Conservation (phyloP, 345 rosid genomes). For the Punica granatum region DNA sequence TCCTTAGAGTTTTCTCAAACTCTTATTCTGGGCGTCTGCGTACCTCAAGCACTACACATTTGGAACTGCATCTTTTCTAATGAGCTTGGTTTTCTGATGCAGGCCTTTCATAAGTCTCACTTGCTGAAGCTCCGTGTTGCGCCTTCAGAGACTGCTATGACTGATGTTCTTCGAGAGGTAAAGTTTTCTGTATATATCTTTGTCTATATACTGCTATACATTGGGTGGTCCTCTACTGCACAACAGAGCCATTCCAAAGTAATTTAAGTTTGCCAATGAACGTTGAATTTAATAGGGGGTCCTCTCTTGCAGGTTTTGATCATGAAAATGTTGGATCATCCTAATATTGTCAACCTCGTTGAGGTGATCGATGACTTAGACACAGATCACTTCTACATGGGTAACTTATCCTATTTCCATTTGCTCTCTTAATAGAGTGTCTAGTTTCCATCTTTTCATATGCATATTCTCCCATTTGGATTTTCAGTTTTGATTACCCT, state of each 20-base stretch:
- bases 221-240: too few relatives aligned
- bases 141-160: constrained; percentile 99
- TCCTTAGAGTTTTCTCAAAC: neutral
- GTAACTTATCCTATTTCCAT: constrained; percentile 30
- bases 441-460: neutral
- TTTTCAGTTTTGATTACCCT: neutral
- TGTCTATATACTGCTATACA: neutral
- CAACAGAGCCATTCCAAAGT: too few relatives aligned
- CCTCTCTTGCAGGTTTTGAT: constrained; percentile 56
- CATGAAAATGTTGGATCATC: constrained; percentile 93
- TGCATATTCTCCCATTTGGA: neutral
- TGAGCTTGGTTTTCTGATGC: constrained; percentile 16
- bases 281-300: neutral
- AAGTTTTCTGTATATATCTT: neutral
- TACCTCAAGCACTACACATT: neutral
- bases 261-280: neutral
- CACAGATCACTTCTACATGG: constrained; percentile 97
- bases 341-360: constrained; percentile 90
- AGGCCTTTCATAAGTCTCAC: constrained; percentile 98
- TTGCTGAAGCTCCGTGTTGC: constrained; percentile 76
- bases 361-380: constrained; percentile 98
- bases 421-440: neutral
- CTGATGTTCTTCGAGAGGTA: constrained; percentile 97
- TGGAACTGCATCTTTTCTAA: neutral
- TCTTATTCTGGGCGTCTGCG: neutral